These are phyloP conservation scores for Tubosaeta brunneosetosa DNA, from an alignment of 768 basidiomycete genomes.

Conservation along the genomic window DNA sequence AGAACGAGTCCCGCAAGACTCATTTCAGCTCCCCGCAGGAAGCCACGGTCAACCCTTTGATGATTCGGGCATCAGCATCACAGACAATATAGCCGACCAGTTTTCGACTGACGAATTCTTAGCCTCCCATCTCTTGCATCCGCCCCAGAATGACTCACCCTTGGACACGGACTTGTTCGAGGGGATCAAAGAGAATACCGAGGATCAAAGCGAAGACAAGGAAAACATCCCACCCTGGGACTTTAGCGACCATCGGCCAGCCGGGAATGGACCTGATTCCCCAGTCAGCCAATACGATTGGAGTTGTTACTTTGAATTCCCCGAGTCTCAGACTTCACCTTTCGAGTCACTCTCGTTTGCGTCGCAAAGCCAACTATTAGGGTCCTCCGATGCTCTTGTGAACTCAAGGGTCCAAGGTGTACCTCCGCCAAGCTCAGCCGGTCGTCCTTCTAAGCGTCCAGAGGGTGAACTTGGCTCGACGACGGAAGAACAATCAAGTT, in stretches of 20 bases:
- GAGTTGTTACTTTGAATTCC: slow-evolving; percentile 21
- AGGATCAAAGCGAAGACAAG: slow-evolving; percentile 11
- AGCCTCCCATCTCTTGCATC: not conserved
- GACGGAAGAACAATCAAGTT: not conserved
- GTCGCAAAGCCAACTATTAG: slow-evolving; percentile 14
- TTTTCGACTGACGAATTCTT: slow-evolving; percentile 6
- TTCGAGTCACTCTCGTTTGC: slow-evolving; percentile 25
- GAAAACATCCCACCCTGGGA: slow-evolving; percentile 13
- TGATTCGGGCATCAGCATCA: slow-evolving; percentile 13
- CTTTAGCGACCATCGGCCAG: not conserved
- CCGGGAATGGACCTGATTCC: not conserved
- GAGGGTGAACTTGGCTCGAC: not conserved
- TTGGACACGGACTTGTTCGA: not conserved
- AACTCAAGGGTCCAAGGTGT: slow-evolving; percentile 2
- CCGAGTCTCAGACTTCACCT: slow-evolving; percentile 13
- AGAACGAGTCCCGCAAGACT: not conserved
- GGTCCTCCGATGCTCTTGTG: slow-evolving; percentile 1
- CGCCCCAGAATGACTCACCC: slow-evolving; percentile 7
- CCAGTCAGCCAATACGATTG: slow-evolving; percentile 14
- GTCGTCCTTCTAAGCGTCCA: not conserved
- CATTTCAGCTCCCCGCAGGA: not conserved
- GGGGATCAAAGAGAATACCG: slow-evolving; percentile 14
- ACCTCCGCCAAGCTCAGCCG: slow-evolving; percentile 5
- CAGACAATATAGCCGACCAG: slow-evolving; percentile 5
- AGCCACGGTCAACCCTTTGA: slow-evolving; percentile 5